A percentile compares a stretch with the other conserved stretches of the same genome.
These are phyloP conservation scores for Sclerotinia minor DNA, from an alignment of 2,329 filamentous ascomycete species.

Conservation along the genomic window DNA sequence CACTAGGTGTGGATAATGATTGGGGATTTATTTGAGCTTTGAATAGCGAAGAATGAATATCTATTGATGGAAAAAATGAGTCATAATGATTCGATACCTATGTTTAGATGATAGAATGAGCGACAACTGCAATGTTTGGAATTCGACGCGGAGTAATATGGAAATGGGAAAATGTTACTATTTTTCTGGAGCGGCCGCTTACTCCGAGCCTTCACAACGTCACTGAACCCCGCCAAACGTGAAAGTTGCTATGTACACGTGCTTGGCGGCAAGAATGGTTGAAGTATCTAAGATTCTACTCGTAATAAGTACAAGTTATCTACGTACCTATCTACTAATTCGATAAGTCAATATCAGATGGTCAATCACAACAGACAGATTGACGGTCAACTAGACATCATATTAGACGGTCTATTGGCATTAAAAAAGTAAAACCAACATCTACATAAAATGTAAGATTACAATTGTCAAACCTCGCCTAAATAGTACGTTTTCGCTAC, in stretches of 20 bases:
- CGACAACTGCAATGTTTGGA: not conserved
- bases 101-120: constrained; percentile 2
- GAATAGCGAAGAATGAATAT: not conserved
- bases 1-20: not conserved
- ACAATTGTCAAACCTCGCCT: not conserved
- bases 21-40: not conserved
- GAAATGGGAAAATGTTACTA: not conserved
- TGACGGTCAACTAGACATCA: no score
- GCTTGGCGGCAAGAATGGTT: not conserved
- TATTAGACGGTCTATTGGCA: no score
- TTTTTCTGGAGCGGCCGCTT: constrained; percentile 13
- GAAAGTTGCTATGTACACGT: not conserved
- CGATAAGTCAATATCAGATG: no score
- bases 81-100: constrained; percentile 20
- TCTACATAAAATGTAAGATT: no score
- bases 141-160: not conserved
- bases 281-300: no score
- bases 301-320: no score
- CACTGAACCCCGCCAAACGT: not conserved
- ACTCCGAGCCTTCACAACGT: constrained; percentile 7
- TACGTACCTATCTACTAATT: no score
- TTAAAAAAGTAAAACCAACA: no score
- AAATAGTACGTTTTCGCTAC: not conserved
- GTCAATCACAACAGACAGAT: no score
- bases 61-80: not conserved